Conservation (phyloP, 2,329 filamentous ascomycete genomes). For the Trichoderma oligosporum region DNA sequence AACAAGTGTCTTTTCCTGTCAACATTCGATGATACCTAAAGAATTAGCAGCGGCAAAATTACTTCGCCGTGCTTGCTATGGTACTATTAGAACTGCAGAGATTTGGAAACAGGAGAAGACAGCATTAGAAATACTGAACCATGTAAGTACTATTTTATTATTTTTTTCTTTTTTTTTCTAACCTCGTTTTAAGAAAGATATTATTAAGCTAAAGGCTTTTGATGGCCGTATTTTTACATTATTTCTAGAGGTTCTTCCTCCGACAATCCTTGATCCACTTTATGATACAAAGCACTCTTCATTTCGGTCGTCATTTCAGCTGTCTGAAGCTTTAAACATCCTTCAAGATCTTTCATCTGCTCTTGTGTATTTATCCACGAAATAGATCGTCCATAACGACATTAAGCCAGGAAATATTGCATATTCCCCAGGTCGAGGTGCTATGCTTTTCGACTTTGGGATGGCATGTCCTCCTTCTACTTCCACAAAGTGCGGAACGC, state of each 20-base stretch:
- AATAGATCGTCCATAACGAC: neutral
- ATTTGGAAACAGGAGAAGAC: neutral
- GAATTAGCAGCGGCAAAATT: neutral
- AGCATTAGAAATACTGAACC: neutral
- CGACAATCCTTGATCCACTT: neutral
- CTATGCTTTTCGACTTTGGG: constrained; percentile 3
- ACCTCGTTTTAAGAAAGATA: neutral
- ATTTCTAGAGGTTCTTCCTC: neutral
- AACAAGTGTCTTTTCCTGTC: neutral
- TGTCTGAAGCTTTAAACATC: neutral
- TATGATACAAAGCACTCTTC: neutral
- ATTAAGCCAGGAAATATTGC: constrained; percentile 1
- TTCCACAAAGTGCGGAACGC: neutral
- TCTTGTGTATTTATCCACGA: neutral
- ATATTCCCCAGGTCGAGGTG: constrained; percentile 8
- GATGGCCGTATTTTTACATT: neutral
- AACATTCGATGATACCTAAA: neutral
- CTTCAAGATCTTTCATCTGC: neutral
- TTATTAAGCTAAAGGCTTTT: neutral
- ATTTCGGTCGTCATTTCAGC: neutral
- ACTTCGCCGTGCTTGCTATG: neutral
- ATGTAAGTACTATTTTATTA: neutral
- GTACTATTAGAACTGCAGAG: neutral
- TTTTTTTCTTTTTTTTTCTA: neutral
- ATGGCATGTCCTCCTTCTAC: neutral